Percentiles rank a stretch among this genome's conserved stretches.
These are phyloP conservation scores for Trichosanthes truncata DNA, from an alignment of 306 rosid genomes.

Conservation along the genomic window DNA sequence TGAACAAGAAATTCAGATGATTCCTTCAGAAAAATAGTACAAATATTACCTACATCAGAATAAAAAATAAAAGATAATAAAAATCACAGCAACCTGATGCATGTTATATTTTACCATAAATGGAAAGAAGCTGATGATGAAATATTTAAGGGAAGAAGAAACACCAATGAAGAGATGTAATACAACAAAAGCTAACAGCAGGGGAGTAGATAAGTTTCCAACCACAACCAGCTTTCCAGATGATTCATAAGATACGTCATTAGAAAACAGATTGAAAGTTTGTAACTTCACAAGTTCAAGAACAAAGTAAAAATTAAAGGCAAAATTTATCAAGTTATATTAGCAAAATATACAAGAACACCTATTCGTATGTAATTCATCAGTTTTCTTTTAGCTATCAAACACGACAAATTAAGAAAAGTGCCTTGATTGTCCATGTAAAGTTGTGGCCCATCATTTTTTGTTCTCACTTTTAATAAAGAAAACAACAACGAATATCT, in stretches of 20 bases:
- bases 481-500: background rate
- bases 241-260: background rate
- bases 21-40: background rate
- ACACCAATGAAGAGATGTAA: background rate
- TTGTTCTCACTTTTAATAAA: background rate
- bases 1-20: background rate
- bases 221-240: background rate
- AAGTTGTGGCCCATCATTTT: background rate
- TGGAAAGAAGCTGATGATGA: background rate
- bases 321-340: background rate
- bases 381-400: background rate
- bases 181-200: background rate
- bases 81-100: background rate
- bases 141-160: background rate
- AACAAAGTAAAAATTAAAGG: background rate
- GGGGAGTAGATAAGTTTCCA: background rate
- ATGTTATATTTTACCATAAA: background rate
- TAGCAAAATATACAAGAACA: background rate
- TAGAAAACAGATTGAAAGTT: background rate
- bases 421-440: background rate
- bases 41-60: background rate
- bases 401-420: slow-evolving; percentile 1
- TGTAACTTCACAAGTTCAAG: background rate
- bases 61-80: background rate
- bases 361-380: background rate